Evolutionary conservation across 768 basidiomycete genomes (phyloP).

Genomic region (Hygrophorus pudorinus): DNA sequence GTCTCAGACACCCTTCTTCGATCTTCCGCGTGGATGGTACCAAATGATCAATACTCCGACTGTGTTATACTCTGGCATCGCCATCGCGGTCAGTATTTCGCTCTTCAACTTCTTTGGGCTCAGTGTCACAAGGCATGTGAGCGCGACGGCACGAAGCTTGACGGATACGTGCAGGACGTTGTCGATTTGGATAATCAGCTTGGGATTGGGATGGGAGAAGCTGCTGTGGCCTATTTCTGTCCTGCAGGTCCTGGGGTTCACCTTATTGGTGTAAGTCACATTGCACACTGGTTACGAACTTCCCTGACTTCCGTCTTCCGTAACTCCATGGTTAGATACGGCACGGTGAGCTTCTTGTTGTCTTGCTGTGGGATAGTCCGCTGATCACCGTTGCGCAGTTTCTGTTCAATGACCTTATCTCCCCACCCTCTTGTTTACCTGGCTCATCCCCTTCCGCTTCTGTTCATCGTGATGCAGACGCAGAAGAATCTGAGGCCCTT

Average conservation of each 20-base stretch:
- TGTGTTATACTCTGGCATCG: constrained; percentile 59
- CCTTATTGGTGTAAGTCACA: constrained; percentile 71
- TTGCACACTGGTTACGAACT: constrained; percentile 4
- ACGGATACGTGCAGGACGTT: constrained; percentile 95
- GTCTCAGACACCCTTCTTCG: constrained; percentile 64
- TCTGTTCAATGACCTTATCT: constrained; percentile 82
- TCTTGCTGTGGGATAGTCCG: constrained; percentile 7
- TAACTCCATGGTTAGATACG: constrained; percentile 45
- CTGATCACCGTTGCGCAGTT: constrained; percentile 36
- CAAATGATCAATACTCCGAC: constrained; percentile 76
- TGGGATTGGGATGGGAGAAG: constrained; percentile 85
- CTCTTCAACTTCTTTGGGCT: constrained; percentile 87
- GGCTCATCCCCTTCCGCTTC: constrained; percentile 28
- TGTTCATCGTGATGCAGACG: constrained; percentile 29
- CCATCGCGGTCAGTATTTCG: constrained; percentile 67
- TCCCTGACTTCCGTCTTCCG: constrained; percentile 5
- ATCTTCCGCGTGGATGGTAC: constrained; percentile 80
- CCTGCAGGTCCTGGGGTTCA: constrained; percentile 79
- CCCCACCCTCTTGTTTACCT: constrained; percentile 51
- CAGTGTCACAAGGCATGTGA: constrained; percentile 87
- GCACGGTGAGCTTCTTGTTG: constrained; percentile 48
- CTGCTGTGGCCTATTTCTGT: constrained; percentile 75
- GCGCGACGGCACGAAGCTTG: constrained; percentile 83
- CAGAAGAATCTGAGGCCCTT: constrained; percentile 49
- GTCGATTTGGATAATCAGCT: constrained; percentile 90